A percentile compares a stretch with the other conserved stretches of the same genome.
phyloP scores from a whole-genome alignment of 2,329 filamentous ascomycete genomes.

The Macrophomina phaseolina region DNA sequence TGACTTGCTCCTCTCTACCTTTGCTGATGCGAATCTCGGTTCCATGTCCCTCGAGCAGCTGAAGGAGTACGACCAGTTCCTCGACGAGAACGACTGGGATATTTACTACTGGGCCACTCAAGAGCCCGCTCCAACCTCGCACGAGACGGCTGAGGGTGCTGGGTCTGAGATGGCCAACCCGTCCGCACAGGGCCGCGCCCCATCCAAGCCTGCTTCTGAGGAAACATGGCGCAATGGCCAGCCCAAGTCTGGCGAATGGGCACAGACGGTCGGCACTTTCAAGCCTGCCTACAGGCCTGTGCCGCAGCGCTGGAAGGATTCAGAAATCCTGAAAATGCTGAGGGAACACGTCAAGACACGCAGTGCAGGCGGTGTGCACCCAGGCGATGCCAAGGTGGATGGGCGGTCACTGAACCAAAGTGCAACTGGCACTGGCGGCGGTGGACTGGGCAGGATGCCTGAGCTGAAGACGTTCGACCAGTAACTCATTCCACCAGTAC shows the following conservation, averaged over 20 bases:
- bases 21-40: constrained; percentile 79
- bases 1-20: constrained; percentile 94
- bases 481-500: neutral
- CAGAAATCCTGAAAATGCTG: constrained; percentile 77
- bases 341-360: constrained; percentile 78
- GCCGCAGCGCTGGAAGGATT: constrained; percentile 81
- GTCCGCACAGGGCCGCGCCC: constrained; percentile 51
- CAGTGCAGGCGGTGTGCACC: constrained; percentile 65
- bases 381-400: constrained; percentile 42
- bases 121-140: constrained; percentile 66
- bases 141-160: constrained; percentile 61
- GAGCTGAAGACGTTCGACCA: constrained; percentile 55
- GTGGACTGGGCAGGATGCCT: constrained; percentile 58
- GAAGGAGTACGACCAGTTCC: constrained; percentile 84
- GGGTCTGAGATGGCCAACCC: constrained; percentile 51
- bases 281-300: constrained; percentile 93
- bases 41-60: constrained; percentile 77
- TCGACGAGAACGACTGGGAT: constrained; percentile 99
- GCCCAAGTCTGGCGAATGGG: constrained; percentile 77
- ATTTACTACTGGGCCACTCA: constrained; percentile 99
- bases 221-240: constrained; percentile 34
- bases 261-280: constrained; percentile 93
- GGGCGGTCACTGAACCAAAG: constrained; percentile 41
- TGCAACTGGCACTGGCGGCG: constrained; percentile 42
- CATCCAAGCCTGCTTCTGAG: constrained; percentile 54